Evolutionary conservation across 768 basidiomycete species (phyloP), one percentile per base, ranked within the genome.

Genomic region (Dentipellis fragilis): DNA sequence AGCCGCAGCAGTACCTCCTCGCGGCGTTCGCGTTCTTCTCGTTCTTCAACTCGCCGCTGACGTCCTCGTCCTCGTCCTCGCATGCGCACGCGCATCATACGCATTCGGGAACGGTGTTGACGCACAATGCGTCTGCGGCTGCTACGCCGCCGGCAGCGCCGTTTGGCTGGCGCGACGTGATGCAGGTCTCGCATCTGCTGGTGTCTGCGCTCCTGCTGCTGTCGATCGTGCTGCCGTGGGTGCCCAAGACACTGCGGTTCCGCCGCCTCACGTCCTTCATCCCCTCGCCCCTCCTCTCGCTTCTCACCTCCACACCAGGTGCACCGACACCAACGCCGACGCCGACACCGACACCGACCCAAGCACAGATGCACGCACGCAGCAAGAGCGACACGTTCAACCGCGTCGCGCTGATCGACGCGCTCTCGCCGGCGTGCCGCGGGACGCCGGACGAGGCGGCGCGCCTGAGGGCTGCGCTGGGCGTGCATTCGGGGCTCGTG

Each of bases 21-120:
- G 89, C 87, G 23, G 81, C 81, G 23, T 92, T 92, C 63, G 87
- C 87, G 0, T 74, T 92, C 54, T 89, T 93, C 71, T 90, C 87
- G 0, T 87, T 92, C 71, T 88, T 90, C 74, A 89, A 87, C 62
- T 86, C 84, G 0, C 83, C 86, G 2, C 67, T 87, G 16, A 75
- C 69, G 3, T 68, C 71, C 10, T 59, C 74, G 0, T 67, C 71
- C 6, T 60, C 66, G 29, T 63, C 66, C 10, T 54, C 65, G 21
- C 51, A 42, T 14, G 14, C 3, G 40, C 40, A 42, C 40, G 29
- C 29, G 29, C 40, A 54, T n/a, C 79, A 84, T 51, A 71, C 75
- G 0, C 83, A 85, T 57, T 73, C 78, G 11, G 87, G 87, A 6
- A 69, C 74, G 8, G 82, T 87, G 12, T 69, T 87, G 29, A 72